Evolutionary conservation across 257 asterid species (phyloP).

Genomic region (Galeopsis tetrahit): DNA sequence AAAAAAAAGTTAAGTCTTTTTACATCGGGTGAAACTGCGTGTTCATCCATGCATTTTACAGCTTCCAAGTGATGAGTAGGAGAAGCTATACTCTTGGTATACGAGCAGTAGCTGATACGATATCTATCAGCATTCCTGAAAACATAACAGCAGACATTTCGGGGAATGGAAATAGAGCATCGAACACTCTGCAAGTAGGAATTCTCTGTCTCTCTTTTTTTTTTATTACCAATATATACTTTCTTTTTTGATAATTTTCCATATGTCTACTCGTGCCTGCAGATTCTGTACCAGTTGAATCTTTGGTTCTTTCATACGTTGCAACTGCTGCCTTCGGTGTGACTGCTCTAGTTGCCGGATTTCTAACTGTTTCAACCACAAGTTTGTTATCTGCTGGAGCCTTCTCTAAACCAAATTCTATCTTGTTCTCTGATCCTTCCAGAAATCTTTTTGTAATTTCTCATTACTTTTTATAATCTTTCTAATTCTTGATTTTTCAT

Average conservation of each 20-base stretch:
- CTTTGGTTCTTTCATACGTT: constrained; percentile 64
- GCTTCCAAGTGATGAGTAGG: constrained; percentile 69
- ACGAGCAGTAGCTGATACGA: constrained; percentile 47
- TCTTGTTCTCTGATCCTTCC: constrained; percentile 64
- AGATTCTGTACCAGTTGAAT: constrained; percentile 77
- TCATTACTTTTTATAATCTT: constrained; percentile 27
- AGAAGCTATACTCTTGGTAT: constrained; percentile 54
- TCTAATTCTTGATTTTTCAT: too few relatives aligned
- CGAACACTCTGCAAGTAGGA: constrained; percentile 78
- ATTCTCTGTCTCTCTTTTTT: constrained; percentile 17
- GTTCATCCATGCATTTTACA: constrained; percentile 39
- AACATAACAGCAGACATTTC: constrained; percentile 81
- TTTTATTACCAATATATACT: not conserved
- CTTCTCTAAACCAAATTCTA: constrained; percentile 56
- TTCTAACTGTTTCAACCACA: constrained; percentile 80
- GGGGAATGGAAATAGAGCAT: constrained; percentile 76
- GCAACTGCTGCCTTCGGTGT: constrained; percentile 70
- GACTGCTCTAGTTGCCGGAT: constrained; percentile 69
- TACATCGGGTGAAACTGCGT: constrained; percentile 17
- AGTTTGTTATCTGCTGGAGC: constrained; percentile 77
- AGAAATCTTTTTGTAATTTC: constrained; percentile 79
- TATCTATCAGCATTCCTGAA: constrained; percentile 76
- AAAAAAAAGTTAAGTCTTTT: not conserved
- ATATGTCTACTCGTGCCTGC: constrained; percentile 28
- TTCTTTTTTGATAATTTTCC: not conserved